Base-by-base conservation (phyloP, 495 filamentous ascomycete species). In the Xylaria grammica region DNA sequence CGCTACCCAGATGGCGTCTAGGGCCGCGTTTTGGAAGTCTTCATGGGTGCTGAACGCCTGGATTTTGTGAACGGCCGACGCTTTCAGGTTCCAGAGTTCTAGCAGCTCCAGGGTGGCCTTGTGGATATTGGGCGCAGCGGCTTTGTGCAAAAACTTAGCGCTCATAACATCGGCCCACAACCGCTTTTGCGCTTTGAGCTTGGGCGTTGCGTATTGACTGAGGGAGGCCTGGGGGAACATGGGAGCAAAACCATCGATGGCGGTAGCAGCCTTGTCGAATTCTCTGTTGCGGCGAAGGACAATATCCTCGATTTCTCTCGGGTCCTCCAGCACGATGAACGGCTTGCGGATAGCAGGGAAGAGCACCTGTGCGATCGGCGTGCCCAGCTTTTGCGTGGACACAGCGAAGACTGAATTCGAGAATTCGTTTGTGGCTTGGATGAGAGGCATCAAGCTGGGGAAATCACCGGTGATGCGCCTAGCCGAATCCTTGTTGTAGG, bases 1-100 rank as follows among this genome's bases (percentile, higher is more conserved):
- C 24, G 67, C 64, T 0, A 65, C 66, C 73, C 77, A 77, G 19
- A 80, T 74, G 11, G 69, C 71, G 38, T 81, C 76, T 1, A 81
- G 70, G 0, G 76, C 69, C 15, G 72, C 67, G 45, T 69, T 64
- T 13, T 70, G 55, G 20, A 81, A 68, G 61, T 82, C 76, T 0
- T 65, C 53, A 13, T 29, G 40, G 11, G 71, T 67, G 10, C 69
- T 62, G 45, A 78, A 77, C 0, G 74, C 67, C 11, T 49, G 59
- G 1, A 65, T 71, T 0, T 63, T 60, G 36, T 63, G 45, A 1
- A 59, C 26, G 0, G 42, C 48, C 1, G 60, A 30, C 1, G 69
- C 57, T 45, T 75, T 77, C n/a, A 67, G 62, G 3, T 57, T 64
- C 77, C 77, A 81, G 5, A 81, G 68, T 22, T 74, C 68, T 0